A percentile compares a stretch with the other conserved stretches of the same genome.
phyloP scores from a whole-genome alignment of 2,329 filamentous ascomycete genomes.

The Aspergillus clavatus region DNA sequence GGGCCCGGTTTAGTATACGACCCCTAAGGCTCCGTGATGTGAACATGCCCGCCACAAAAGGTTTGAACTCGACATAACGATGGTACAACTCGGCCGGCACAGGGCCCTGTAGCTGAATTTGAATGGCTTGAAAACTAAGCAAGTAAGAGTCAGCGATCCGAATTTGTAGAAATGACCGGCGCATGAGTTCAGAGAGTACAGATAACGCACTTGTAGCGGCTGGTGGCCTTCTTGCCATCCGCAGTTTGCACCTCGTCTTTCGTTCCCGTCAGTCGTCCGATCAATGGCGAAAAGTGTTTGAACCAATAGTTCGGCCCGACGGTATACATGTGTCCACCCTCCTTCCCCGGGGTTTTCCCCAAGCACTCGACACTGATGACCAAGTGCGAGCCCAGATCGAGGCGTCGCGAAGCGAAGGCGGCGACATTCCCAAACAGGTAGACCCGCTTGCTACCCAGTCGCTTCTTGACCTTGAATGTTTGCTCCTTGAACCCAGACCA shows the following conservation, averaged over 20 bases:
- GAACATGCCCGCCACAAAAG: conserved; percentile 87
- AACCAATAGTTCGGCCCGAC: conserved; percentile 71
- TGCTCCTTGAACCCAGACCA: conserved; percentile 66
- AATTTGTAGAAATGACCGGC: neutral
- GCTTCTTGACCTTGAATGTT: conserved; percentile 69
- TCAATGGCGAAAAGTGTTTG: conserved; percentile 83
- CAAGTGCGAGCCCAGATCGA: conserved; percentile 66
- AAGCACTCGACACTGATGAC: conserved; percentile 72
- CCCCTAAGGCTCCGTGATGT: conserved; percentile 71
- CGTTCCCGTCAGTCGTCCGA: conserved; percentile 72
- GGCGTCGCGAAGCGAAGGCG: conserved; percentile 55
- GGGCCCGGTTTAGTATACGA: conserved; percentile 71
- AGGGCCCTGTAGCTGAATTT: conserved; percentile 81
- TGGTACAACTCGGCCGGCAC: conserved; percentile 79
- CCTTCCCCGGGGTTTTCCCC: conserved; percentile 62
- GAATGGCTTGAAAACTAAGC: conserved; percentile 80
- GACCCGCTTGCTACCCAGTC: conserved; percentile 77
- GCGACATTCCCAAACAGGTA: conserved; percentile 68
- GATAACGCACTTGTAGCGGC: conserved; percentile 69
- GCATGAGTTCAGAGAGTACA: neutral
- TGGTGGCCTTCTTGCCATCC: conserved; percentile 51
- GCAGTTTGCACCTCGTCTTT: conserved; percentile 60
- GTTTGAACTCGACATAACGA: conserved; percentile 87
- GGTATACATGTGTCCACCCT: conserved; percentile 70
- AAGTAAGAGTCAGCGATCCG: conserved; percentile 1